Evolutionary conservation across 208 protist genomes (phyloP).

Genomic region (Trypanosoma platydactyli): DNA sequence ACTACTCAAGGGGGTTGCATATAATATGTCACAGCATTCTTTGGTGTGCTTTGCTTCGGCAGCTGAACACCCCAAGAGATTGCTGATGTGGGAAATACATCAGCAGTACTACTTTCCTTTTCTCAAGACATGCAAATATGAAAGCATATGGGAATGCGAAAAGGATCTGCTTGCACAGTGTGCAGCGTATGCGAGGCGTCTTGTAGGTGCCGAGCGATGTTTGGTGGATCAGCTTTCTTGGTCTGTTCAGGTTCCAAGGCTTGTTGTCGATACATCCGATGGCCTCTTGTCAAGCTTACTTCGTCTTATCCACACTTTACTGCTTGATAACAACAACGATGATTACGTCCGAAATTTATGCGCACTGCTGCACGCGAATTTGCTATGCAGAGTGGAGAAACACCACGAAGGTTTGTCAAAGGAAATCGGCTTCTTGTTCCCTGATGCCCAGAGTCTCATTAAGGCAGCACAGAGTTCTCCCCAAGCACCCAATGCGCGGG

Average conservation of each 20-base stretch:
- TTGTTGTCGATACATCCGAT: conserved; percentile 56
- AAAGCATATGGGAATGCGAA: conserved; percentile 62
- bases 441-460: conserved; percentile 32
- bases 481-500: conserved; percentile 17
- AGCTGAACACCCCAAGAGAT: conserved; percentile 33
- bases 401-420: conserved; percentile 15
- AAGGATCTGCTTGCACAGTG: conserved; percentile 57
- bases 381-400: conserved; percentile 47
- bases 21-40: conserved; percentile 47
- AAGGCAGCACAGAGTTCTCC: conserved; percentile 21
- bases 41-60: conserved; percentile 52
- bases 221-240: conserved; percentile 72
- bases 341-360: conserved; percentile 30
- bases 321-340: conserved; percentile 23
- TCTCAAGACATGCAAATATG: conserved; percentile 22
- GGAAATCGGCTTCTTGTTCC: conserved; percentile 36
- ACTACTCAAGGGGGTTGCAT: conserved; percentile 47
- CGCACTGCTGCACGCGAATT: conserved; percentile 67
- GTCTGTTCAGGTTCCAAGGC: conserved; percentile 48
- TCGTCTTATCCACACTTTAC: conserved; percentile 30
- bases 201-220: conserved; percentile 49
- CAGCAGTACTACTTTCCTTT: conserved; percentile 34
- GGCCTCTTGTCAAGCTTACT: conserved; percentile 55
- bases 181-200: conserved; percentile 54
- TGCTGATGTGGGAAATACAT: conserved; percentile 77